Evolutionary conservation across 2,329 filamentous ascomycete species (phyloP).

Genomic region (Furcasterigmium sp.): DNA sequence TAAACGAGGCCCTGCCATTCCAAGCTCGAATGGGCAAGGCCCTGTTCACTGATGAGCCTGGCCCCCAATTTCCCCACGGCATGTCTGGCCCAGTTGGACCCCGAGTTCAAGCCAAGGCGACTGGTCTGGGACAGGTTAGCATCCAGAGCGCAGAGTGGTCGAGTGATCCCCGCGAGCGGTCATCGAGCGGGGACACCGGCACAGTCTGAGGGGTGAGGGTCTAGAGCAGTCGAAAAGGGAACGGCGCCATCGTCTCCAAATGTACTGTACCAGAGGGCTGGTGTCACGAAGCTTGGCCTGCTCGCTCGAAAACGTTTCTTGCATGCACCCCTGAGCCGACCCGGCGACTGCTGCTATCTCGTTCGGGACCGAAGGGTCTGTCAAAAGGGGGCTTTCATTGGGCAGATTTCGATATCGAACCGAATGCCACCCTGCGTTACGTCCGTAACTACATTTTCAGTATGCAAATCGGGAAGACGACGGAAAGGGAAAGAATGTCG

Average conservation of each 20-base stretch:
- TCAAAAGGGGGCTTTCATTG: not conserved
- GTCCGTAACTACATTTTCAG: no score
- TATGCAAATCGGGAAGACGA: no score
- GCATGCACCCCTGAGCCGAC: not conserved
- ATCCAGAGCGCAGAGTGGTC: no score
- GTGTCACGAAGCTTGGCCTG: not conserved
- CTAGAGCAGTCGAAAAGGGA: not conserved
- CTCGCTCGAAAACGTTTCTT: not conserved
- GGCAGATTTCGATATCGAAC: not conserved
- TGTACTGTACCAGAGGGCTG: not conserved
- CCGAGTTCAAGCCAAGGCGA: no score
- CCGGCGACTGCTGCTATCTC: not conserved
- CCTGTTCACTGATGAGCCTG: no score
- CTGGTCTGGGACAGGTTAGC: no score
- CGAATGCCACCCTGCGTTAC: constrained; percentile 1
- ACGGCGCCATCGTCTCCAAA: not conserved
- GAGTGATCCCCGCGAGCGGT: no score
- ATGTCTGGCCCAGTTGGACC: no score
- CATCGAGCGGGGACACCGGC: no score
- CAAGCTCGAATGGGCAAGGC: constrained; percentile 2
- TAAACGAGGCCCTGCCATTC: constrained; percentile 9
- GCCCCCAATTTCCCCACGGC: no score
- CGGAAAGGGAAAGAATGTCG: no score
- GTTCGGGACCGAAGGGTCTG: not conserved
- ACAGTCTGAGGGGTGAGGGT: not conserved